Evolutionary conservation across 495 filamentous ascomycete species (phyloP), one percentile per base, ranked within the genome.

Genomic region (Talaromyces stipitatus): DNA sequence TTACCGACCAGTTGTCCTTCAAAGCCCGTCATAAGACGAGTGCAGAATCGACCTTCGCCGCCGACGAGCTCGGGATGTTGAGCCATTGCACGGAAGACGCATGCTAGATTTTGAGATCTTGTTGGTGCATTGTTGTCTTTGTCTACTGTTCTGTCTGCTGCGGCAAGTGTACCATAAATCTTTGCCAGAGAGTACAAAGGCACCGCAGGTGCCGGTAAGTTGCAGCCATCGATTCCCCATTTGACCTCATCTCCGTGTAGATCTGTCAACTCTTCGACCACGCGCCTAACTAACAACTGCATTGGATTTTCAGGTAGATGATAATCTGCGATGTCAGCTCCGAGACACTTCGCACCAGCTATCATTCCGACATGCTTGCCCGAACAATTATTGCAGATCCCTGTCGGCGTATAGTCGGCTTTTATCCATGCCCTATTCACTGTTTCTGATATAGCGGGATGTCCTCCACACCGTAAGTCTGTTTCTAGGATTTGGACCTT

Each of bases 351-450:
- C 9, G 69, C 61, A 1, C 66, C 72, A 27, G 66, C 72, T 29
- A 74, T 58, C 68, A 76, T 72, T 2, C 73, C 70, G 4, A 63
- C 70, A 61, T 76, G 71, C 22, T 75, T 76, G 0, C 69, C 72
- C 2, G 73, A 75, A 38, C 73, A 76, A 45, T 72, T 72, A 46
- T 65, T 72, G n/a, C 64, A 71, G 1, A 67, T 55, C 0, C 57
- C 60, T 0, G 64, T 68, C 0, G 73, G 71, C 0, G 45, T 61
- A 45, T 63, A 71, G 47, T 62, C 73, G 3, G 59, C 68, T 38
- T 75, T 71, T 61, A 76, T 69, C 72, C 73, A 76, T 0, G 28
- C 50, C 0, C 58, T 58, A 38, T 70, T 65, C 0, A 74, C 69
- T 11, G 38, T 30, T 8, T 64, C 60, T 0, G 64, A 69, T 1